phyloP scores from a whole-genome alignment of 225 moss, liverwort and hornwort genomes.

The Bryoerythrophyllum caledonicum region DNA sequence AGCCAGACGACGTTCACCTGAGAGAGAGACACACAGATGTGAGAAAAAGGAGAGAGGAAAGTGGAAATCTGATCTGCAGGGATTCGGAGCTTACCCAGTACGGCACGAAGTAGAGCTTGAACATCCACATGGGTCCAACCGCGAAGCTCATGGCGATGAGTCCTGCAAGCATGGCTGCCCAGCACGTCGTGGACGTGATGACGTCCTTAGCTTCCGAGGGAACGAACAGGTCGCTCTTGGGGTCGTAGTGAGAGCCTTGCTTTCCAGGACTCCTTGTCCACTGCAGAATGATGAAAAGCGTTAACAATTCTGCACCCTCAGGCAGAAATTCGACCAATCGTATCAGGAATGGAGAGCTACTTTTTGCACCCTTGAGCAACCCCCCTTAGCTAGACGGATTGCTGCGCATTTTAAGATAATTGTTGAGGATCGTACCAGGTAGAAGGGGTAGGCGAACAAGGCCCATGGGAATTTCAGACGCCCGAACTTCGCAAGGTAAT shows the following conservation, averaged over 20 bases:
- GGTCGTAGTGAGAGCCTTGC: slow-evolving; percentile 78
- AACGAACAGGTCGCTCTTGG: slow-evolving; percentile 74
- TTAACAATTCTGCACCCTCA: neutral
- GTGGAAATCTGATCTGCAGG: neutral
- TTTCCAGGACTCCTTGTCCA: slow-evolving; percentile 77
- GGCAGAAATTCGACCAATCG: neutral
- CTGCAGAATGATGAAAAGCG: slow-evolving; percentile 26
- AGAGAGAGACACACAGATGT: neutral
- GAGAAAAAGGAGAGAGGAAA: neutral
- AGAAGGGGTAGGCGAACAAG: slow-evolving; percentile 84
- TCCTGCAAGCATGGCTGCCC: slow-evolving; percentile 62
- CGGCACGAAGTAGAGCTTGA: slow-evolving; percentile 79
- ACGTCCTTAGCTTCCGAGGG: slow-evolving; percentile 77
- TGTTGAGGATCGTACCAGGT: slow-evolving; percentile 44
- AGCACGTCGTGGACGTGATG: slow-evolving; percentile 70
- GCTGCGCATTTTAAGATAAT: neutral
- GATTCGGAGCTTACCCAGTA: slow-evolving; percentile 49
- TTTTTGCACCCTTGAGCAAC: neutral
- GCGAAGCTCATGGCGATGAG: slow-evolving; percentile 62
- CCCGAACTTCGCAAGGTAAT: slow-evolving; percentile 29
- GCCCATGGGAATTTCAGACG: slow-evolving; percentile 69
- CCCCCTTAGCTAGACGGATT: neutral
- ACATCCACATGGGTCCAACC: slow-evolving; percentile 82
- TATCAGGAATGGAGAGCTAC: neutral
- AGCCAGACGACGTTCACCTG: slow-evolving; percentile 82